Conservation (phyloP, 164 flowering plant genomes). For the Vitis cinerea region DNA sequence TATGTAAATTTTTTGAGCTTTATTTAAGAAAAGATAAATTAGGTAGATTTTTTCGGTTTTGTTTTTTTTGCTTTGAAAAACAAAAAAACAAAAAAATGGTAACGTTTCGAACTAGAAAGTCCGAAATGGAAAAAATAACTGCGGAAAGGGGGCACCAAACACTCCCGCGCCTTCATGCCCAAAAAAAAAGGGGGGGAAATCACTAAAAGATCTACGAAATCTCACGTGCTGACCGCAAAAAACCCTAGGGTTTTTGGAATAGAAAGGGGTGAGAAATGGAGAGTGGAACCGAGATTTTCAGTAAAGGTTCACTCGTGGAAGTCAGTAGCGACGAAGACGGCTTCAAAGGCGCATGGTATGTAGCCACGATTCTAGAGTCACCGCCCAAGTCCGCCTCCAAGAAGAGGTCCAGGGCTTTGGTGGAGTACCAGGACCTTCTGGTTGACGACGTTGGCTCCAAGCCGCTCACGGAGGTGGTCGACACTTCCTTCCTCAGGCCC, state of each 20-base stretch:
- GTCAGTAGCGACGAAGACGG: conserved; percentile 35
- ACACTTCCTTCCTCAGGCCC: conserved; percentile 22
- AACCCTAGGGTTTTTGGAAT: conserved; percentile 5
- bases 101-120: no score
- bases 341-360: conserved; percentile 32
- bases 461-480: conserved; percentile 25
- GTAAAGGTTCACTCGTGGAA: conserved; percentile 26
- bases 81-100: no score
- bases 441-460: conserved; percentile 21
- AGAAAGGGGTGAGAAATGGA: neutral
- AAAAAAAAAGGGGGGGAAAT: no score
- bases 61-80: no score
- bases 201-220: no score
- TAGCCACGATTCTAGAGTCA: conserved; percentile 15
- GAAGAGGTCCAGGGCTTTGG: conserved; percentile 11
- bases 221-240: no score
- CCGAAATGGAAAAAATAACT: no score
- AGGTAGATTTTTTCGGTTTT: no score
- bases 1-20: no score
- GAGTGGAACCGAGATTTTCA: neutral
- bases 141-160: no score
- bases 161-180: no score
- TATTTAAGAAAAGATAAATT: no score
- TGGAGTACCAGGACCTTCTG: conserved; percentile 25
- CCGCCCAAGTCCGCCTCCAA: conserved; percentile 1